These are phyloP conservation scores for Rhizophora apiculata DNA, from an alignment of 345 rosid genomes.

Conservation along the genomic window DNA sequence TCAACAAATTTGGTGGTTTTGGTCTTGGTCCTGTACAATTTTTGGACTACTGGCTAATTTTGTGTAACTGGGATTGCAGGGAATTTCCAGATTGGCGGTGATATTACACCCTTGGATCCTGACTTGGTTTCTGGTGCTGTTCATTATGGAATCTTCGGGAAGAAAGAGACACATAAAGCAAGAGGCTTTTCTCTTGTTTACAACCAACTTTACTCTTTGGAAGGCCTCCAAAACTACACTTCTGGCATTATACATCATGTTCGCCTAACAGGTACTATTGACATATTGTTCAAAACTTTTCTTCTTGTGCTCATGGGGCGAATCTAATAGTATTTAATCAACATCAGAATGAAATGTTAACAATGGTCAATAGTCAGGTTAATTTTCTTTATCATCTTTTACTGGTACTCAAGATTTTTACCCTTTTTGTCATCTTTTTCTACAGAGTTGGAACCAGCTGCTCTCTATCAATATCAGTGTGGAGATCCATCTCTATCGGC, in stretches of 20 bases:
- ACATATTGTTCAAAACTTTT: neutral
- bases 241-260: conserved; percentile 92
- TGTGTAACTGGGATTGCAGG: conserved; percentile 35
- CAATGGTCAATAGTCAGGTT: no score
- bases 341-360: neutral
- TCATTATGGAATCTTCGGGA: conserved; percentile 41
- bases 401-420: neutral
- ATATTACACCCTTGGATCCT: conserved; percentile 50
- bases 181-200: conserved; percentile 59
- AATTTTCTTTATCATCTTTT: neutral
- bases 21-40: neutral
- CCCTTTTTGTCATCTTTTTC: neutral
- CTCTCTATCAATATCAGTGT: conserved; percentile 60
- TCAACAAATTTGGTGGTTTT: neutral
- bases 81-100: conserved; percentile 54
- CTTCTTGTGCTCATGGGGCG: neutral
- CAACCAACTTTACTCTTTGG: conserved; percentile 51
- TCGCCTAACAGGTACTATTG: conserved; percentile 49
- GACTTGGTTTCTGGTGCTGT: conserved; percentile 55
- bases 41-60: neutral
- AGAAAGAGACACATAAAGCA: conserved; percentile 28
- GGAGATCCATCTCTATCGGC: conserved; percentile 67
- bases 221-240: conserved; percentile 57
- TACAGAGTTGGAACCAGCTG: conserved; percentile 65
- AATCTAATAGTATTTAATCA: neutral